Base-by-base conservation (phyloP, 2,329 filamentous ascomycete genomes). In the Raffaelea albimanens region DNA sequence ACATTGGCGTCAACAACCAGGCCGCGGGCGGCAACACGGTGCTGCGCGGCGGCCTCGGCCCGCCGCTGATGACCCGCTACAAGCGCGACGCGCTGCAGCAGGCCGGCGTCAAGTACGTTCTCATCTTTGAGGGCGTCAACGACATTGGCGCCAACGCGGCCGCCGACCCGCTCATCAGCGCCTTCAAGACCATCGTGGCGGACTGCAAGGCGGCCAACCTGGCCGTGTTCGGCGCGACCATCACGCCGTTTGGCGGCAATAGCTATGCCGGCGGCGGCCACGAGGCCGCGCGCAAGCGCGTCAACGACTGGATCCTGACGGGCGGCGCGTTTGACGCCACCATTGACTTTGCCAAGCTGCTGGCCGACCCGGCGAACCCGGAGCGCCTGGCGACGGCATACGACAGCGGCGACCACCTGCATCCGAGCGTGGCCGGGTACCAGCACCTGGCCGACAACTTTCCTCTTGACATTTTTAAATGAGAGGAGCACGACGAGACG, bases 71-170 rank as follows among this genome's bases (percentile, higher is more conserved):
- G 29, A 67, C 70, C 38, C 75, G 81, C 4, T 72, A 84, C 52
- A 73, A 82, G 57, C 72, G 81, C n/a, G 82, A 85, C 57, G 73
- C 82, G 2, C 67, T 85, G 2, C 60, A 72, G 0, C 74, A 78
- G 29, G 67, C 73, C 0, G 75, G 75, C 4, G 72, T 80, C 2
- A 68, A 68, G 54, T 83, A 81, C 56, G 75, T 75, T 20, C 71
- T 85, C 64, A 69, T 85, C 34, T 85, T 83, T 58, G 78, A 83
- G 59, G 81, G 82, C 19, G 79, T 85, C 23, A 84, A 85, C 56
- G 82, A 85, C 56, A 83, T 86, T 48, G 82, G 81, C 2, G 72
- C 34, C 7, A 16, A 69, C 0, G 62, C 63, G 2, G 56, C 70
- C 0, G 72, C 73, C 20, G 69, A 72, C 45, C 56, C 62, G 3